Conservation (phyloP, 2,329 filamentous ascomycete species). For the Teratosphaeriaceae sp. region DNA sequence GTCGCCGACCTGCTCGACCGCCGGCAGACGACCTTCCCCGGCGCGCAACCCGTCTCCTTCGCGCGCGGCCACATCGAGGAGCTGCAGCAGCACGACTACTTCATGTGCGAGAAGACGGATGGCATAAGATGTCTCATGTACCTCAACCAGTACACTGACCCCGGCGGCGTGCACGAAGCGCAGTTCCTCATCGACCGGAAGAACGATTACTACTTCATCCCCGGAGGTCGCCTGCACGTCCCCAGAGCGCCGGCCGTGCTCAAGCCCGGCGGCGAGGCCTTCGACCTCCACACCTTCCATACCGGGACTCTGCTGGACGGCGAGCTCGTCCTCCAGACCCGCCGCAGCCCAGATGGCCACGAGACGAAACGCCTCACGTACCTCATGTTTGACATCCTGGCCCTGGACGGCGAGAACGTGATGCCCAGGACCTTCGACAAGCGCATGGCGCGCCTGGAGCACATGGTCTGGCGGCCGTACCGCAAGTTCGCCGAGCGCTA, state of each 20-base stretch:
- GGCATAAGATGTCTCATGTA: constrained; percentile 95
- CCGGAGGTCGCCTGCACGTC: constrained; percentile 65
- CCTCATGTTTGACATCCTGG: constrained; percentile 88
- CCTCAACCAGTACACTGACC: constrained; percentile 56
- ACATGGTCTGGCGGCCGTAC: constrained; percentile 19
- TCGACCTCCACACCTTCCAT: constrained; percentile 58
- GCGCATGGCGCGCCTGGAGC: constrained; percentile 74
- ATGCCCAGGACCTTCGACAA: constrained; percentile 81
- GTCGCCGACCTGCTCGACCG: constrained; percentile 58
- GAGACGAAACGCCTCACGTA: constrained; percentile 76
- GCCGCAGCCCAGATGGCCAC: constrained; percentile 58
- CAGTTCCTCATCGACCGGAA: constrained; percentile 96
- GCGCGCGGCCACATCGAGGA: constrained; percentile 74
- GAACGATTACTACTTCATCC: constrained; percentile 91
- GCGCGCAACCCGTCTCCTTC: constrained; percentile 92
- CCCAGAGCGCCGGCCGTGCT: constrained; percentile 49
- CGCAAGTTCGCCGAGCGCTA: constrained; percentile 48
- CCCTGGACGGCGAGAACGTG: constrained; percentile 68
- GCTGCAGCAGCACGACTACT: constrained; percentile 80
- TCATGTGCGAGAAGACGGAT: constrained; percentile 97
- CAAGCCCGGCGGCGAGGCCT: constrained; percentile 2
- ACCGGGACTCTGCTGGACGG: constrained; percentile 80
- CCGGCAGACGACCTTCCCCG: constrained; percentile 66
- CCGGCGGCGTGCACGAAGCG: constrained; percentile 45
- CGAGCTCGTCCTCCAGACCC: constrained; percentile 77